Evolutionary conservation across 306 rosid genomes (phyloP), one percentile per base, ranked within the genome.

Genomic region (Vigna hirtella): DNA sequence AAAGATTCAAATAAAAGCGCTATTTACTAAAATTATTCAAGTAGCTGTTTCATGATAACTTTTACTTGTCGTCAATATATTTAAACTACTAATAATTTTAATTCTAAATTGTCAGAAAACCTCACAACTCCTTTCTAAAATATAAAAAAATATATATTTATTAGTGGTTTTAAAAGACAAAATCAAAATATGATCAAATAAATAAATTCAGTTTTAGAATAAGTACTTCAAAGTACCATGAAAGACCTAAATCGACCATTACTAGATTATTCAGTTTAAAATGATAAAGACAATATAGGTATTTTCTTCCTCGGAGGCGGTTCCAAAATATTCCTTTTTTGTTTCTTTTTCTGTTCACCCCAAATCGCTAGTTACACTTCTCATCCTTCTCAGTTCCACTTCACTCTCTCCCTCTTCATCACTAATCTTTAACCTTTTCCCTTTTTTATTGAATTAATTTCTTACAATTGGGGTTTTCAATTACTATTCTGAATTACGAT

Each of bases 401-500:
- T 15, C 38, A 26, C 17, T 24, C 6, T 24, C 11, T 17, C 20
- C 24, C 9, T 20, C 20, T 17, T 7, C 24, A 63, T 48, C 64
- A 18, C 62, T 26, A 24, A 78, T 49, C 8, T 10, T 30, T 24
- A 10, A 12, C 1, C 16, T 3, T 5, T 17, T 0, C 14, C 12
- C 6, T 20, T 22, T 18, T 47, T 26, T 2, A 67, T 42, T 30
- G 3, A 28, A 58, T 47, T 59, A 13, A 15, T 79, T 34, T 52
- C 22, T 62, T 36, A 34, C 48, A 43, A 52, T 8, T 43, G 55
- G 74, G 58, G 32, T 26, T 65, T 80, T 53, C 49, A 24, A 63
- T 52, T 70, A 49, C 18, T 18, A 3, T 56, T n/a, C 11, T 18
- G 2, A 34, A 32, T 58, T 5, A 6, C 77, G 8, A 42, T 48